Conservation (phyloP, 2,329 filamentous ascomycete genomes). For the Beauveria bassiana region DNA sequence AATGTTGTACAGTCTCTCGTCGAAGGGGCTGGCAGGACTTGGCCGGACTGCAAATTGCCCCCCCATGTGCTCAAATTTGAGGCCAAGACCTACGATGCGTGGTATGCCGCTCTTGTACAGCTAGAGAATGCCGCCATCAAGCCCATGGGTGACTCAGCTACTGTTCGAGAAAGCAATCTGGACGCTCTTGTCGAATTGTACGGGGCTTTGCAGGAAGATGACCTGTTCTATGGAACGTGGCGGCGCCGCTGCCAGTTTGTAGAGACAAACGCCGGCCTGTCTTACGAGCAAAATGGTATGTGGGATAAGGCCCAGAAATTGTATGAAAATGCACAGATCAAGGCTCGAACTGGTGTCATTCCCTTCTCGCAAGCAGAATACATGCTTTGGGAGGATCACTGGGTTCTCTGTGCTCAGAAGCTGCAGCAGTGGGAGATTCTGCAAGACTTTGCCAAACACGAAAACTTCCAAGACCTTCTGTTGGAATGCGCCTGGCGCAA, state of each 20-base stretch:
- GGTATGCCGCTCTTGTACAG: slow-evolving; percentile 90
- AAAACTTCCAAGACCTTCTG: slow-evolving; percentile 94
- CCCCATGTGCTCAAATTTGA: slow-evolving; percentile 95
- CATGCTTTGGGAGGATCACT: slow-evolving; percentile 99
- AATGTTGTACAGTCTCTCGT: slow-evolving; percentile 93
- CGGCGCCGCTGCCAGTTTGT: slow-evolving; percentile 90
- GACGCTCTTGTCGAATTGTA: slow-evolving; percentile 95
- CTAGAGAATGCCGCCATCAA: slow-evolving; percentile 83
- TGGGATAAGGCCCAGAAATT: slow-evolving; percentile 98
- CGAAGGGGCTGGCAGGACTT: slow-evolving; percentile 76
- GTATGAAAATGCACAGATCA: slow-evolving; percentile 95
- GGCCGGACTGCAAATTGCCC: slow-evolving; percentile 83
- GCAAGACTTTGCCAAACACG: slow-evolving; percentile 95
- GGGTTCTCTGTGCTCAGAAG: slow-evolving; percentile 95
- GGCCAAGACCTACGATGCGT: slow-evolving; percentile 88
- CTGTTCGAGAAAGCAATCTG: slow-evolving; percentile 85
- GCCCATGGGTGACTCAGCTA: slow-evolving; percentile 75
- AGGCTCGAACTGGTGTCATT: slow-evolving; percentile 89
- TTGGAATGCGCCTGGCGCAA: slow-evolving; percentile 94
- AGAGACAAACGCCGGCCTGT: slow-evolving; percentile 93
- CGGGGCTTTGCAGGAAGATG: slow-evolving; percentile 82
- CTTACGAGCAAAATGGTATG: slow-evolving; percentile 97
- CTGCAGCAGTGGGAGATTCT: slow-evolving; percentile 98
- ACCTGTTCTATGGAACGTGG: slow-evolving; percentile 97
- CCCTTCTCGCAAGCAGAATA: slow-evolving; percentile 96